Percentiles rank a stretch among this genome's conserved stretches.
Evolutionary conservation across 805 yeast species (phyloP).

Genomic region (Novakomyces olei): DNA sequence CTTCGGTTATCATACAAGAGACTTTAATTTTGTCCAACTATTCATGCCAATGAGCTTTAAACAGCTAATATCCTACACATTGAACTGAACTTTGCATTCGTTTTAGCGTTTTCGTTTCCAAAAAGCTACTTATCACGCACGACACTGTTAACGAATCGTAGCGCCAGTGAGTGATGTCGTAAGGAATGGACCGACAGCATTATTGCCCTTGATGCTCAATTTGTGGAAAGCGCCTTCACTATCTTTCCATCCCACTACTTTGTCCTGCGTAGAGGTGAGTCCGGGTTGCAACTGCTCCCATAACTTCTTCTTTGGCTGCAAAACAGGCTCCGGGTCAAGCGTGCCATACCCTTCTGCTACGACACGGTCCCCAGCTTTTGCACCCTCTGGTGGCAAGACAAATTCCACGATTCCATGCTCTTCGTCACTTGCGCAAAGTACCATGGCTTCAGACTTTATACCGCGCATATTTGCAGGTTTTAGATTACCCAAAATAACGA

Average conservation of each 20-base stretch:
- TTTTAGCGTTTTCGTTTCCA: too few relatives aligned
- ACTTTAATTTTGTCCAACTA: too few relatives aligned
- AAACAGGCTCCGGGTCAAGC: slow-evolving; percentile 57
- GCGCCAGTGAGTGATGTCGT: slow-evolving; percentile 13
- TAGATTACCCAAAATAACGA: slow-evolving; percentile 80
- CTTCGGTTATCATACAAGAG: too few relatives aligned
- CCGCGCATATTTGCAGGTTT: slow-evolving; percentile 98
- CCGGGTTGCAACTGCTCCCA: slow-evolving; percentile 91
- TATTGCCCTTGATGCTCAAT: slow-evolving; percentile 20
- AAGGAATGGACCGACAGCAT: slow-evolving; percentile 1
- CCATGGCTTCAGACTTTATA: slow-evolving; percentile 88
- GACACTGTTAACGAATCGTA: too few relatives aligned
- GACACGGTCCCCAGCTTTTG: slow-evolving; percentile 87
- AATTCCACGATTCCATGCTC: slow-evolving; percentile 59
- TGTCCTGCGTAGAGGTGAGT: slow-evolving; percentile 55
- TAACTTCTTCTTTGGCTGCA: slow-evolving; percentile 94
- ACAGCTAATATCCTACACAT: too few relatives aligned
- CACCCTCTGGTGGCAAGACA: slow-evolving; percentile 80
- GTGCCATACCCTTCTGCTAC: slow-evolving; percentile 83
- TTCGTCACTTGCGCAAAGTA: slow-evolving; percentile 53
- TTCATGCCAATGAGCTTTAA: too few relatives aligned
- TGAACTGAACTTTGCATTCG: too few relatives aligned
- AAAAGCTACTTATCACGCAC: too few relatives aligned
- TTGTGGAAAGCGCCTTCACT: slow-evolving; percentile 28
- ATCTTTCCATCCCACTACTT: slow-evolving; percentile 60